Conservation (phyloP, 768 basidiomycete genomes). For the Podaxis sp. region DNA sequence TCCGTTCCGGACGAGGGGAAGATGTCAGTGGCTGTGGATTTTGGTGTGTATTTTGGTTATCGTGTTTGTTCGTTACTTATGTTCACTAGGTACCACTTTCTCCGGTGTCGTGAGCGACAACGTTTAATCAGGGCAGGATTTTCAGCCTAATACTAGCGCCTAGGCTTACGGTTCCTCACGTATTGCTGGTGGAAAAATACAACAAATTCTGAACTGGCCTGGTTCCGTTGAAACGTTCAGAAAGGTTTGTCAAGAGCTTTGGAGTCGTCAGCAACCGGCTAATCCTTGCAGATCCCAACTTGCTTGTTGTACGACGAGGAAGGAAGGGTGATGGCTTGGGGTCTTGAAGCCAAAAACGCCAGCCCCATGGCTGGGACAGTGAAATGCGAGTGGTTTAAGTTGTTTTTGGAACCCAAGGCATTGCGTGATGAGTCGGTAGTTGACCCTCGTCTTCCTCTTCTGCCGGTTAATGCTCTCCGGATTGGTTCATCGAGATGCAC, state of each 20-base stretch:
- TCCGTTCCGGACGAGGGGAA: slow-evolving; percentile 59
- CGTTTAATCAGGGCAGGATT: neutral
- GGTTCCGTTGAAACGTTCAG: slow-evolving; percentile 83
- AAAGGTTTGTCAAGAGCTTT: slow-evolving; percentile 44
- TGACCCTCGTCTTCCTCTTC: slow-evolving; percentile 73
- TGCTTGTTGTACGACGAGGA: slow-evolving; percentile 77
- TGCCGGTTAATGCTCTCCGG: slow-evolving; percentile 54
- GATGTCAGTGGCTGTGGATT: slow-evolving; percentile 79
- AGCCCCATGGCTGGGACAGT: slow-evolving; percentile 60
- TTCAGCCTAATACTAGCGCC: slow-evolving; percentile 5
- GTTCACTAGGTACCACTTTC: slow-evolving; percentile 69
- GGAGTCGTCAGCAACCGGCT: slow-evolving; percentile 10
- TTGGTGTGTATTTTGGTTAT: slow-evolving; percentile 44
- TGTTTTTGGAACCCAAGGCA: slow-evolving; percentile 80
- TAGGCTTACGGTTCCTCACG: slow-evolving; percentile 86
- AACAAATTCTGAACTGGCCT: slow-evolving; percentile 85
- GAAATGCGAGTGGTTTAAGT: slow-evolving; percentile 69
- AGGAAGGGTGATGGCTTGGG: slow-evolving; percentile 79
- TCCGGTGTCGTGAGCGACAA: slow-evolving; percentile 69
- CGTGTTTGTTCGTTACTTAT: neutral
- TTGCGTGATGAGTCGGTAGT: slow-evolving; percentile 66
- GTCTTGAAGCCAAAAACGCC: slow-evolving; percentile 82
- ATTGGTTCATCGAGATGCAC: neutral
- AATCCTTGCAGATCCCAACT: slow-evolving; percentile 54
- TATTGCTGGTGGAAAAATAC: slow-evolving; percentile 72